Evolutionary conservation across 1,284 basidiomycete species (phyloP).

Genomic region (Termitomyces sp.): DNA sequence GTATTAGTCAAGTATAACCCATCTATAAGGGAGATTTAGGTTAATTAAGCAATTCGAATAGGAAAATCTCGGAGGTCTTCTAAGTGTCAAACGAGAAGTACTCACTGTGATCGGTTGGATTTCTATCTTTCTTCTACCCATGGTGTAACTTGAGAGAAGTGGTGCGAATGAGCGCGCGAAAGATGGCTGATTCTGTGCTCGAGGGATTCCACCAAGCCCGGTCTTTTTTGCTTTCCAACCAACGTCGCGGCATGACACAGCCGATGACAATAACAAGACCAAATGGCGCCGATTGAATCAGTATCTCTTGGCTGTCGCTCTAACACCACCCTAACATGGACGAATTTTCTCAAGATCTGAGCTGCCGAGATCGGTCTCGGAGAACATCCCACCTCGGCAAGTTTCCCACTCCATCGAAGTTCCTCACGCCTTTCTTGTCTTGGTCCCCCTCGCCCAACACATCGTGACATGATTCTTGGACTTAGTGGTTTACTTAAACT

Average conservation of each 20-base stretch:
- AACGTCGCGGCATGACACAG: slow-evolving; percentile 10
- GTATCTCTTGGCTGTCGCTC: slow-evolving; percentile 4
- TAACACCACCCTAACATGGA: slow-evolving; percentile 4
- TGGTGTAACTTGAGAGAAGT: slow-evolving; percentile 24
- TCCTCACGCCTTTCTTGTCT: not conserved
- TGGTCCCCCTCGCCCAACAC: not conserved
- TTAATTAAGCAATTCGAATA: not conserved
- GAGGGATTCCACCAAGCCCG: slow-evolving; percentile 1
- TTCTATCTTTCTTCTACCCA: slow-evolving; percentile 89
- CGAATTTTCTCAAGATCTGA: slow-evolving; percentile 11
- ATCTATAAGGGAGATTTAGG: slow-evolving; percentile 4
- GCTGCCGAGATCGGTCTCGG: slow-evolving; percentile 10
- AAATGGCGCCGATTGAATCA: slow-evolving; percentile 13
- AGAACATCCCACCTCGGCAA: not conserved
- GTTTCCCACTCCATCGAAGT: slow-evolving; percentile 5
- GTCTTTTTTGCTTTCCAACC: slow-evolving; percentile 11
- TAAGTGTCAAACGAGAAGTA: slow-evolving; percentile 16
- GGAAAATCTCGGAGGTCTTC: not conserved
- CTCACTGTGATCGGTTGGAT: slow-evolving; percentile 80
- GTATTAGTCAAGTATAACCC: slow-evolving; percentile 15
- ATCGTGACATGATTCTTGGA: not conserved
- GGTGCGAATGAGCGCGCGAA: slow-evolving; percentile 4
- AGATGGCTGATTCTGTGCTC: slow-evolving; percentile 7
- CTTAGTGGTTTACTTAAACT: not conserved
- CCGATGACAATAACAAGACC: slow-evolving; percentile 11